These are phyloP conservation scores for Ananas comosus DNA, from an alignment of 176 grass and related monocot genomes.

Conservation along the genomic window DNA sequence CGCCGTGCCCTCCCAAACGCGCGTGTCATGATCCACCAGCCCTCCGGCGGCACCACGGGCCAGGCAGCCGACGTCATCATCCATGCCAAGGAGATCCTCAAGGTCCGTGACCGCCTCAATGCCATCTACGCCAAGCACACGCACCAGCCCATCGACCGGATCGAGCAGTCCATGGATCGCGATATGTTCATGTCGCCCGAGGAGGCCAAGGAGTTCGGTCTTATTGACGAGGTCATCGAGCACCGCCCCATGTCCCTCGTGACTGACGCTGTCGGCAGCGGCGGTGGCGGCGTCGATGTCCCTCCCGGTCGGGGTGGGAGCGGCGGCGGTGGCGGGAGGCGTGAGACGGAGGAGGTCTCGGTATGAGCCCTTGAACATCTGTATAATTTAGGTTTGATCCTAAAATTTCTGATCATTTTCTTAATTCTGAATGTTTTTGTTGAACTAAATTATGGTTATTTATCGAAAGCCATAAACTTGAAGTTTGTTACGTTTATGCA, in stretches of 20 bases:
- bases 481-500: too few species aligned
- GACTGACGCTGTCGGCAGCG: conserved; percentile 27
- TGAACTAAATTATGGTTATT: not conserved
- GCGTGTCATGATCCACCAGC: conserved; percentile 93
- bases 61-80: conserved; percentile 76
- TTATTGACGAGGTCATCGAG: conserved; percentile 88
- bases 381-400: not conserved
- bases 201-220: conserved; percentile 73
- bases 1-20: conserved; percentile 82
- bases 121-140: conserved; percentile 82
- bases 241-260: conserved; percentile 46
- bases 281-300: not conserved
- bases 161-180: conserved; percentile 77
- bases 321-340: conserved; percentile 1
- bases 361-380: conserved; percentile 30
- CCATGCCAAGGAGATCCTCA: conserved; percentile 91
- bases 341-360: conserved; percentile 31
- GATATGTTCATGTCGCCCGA: conserved; percentile 89
- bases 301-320: conserved; percentile 8
- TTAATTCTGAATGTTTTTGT: not conserved
- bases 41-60: conserved; percentile 62
- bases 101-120: conserved; percentile 73
- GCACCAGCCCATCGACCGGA: conserved; percentile 35
- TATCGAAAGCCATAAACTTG: not conserved
- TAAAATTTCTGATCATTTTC: not conserved